Conservation (phyloP, 257 asterid genomes). For the Solanum medicagineum region DNA sequence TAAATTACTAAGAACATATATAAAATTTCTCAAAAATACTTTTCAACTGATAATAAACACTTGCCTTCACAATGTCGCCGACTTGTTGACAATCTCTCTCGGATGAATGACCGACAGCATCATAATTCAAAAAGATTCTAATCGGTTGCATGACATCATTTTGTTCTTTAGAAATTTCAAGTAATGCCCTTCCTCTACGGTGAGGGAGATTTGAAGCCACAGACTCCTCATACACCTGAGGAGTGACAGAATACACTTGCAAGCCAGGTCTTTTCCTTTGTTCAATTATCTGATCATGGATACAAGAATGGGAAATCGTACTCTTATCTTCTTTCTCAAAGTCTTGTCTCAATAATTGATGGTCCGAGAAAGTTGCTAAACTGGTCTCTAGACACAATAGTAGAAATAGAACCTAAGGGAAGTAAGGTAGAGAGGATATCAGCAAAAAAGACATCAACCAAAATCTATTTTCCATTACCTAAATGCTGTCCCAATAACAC, state of each 20-base stretch:
- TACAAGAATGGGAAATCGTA: slow-evolving; percentile 65
- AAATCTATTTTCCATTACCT: background rate
- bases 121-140: slow-evolving; percentile 85
- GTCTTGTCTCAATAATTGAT: slow-evolving; percentile 26
- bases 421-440: background rate
- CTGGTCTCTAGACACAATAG: slow-evolving; percentile 45
- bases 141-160: slow-evolving; percentile 68
- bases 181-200: slow-evolving; percentile 56
- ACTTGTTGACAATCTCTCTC: slow-evolving; percentile 83
- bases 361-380: slow-evolving; percentile 28
- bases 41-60: slow-evolving; percentile 9
- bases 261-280: slow-evolving; percentile 80
- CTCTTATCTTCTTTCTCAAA: slow-evolving; percentile 25
- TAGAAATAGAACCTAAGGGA: slow-evolving; percentile 51
- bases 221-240: slow-evolving; percentile 59
- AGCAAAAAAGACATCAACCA: background rate
- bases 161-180: slow-evolving; percentile 25
- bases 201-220: slow-evolving; percentile 26
- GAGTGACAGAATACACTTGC: slow-evolving; percentile 68
- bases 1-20: background rate
- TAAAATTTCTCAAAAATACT: background rate
- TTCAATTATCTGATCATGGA: slow-evolving; percentile 83
- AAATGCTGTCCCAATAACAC: background rate
- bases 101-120: slow-evolving; percentile 95
- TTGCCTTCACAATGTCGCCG: slow-evolving; percentile 85